Evolutionary conservation across 768 basidiomycete genomes (phyloP), one percentile per base, ranked within the genome.

Genomic region (Tricholoma hemisulphureum): DNA sequence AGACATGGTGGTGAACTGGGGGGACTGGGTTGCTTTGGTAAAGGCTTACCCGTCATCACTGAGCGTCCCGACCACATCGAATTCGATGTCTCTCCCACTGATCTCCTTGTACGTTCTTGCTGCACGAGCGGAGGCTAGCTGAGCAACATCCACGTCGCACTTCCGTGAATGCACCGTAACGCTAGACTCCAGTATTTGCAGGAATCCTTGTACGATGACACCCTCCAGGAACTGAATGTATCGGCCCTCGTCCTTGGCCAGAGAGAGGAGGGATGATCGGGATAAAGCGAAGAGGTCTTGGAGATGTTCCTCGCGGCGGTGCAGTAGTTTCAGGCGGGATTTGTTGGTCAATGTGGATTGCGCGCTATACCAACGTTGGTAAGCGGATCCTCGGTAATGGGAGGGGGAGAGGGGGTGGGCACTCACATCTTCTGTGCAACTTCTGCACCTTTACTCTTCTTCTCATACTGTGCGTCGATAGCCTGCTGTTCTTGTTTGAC

Each of bases 331-430:
- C 64, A 99, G 82, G 32, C 97, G 92, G 13, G 95, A 94, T 68
- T 93, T 95, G 82, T 98, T 99, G 63, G 95, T 97, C 60, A 96
- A 81, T 23, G 92, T 98, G 6, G 96, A 98, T 70, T 96, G 92
- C 7, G 95, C 87, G 63, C 96, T 98, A 65, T 29, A 29, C 31
- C 14, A 29, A 43, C 53, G 34, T 49, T 43, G 56, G 56, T 51
- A 18, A 52, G 39, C 21, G 9, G 16, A 29, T 29, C 16, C 26
- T 29, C 26, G 7, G 16, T 9, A n/a, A 49, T n/a, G n/a, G n/a
- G n/a, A n/a, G n/a, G n/a, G n/a, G n/a, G n/a, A n/a, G n/a, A n/a
- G 24, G 11, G 23, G 18, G 23, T 61, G 13, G 4, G 16, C 18
- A 75, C 87, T 58, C 67, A 96, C 96, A 99, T 98, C 82, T 97